phyloP scores from a whole-genome alignment of 208 protist genomes.

The Acanthamoeba culbertsoni region DNA sequence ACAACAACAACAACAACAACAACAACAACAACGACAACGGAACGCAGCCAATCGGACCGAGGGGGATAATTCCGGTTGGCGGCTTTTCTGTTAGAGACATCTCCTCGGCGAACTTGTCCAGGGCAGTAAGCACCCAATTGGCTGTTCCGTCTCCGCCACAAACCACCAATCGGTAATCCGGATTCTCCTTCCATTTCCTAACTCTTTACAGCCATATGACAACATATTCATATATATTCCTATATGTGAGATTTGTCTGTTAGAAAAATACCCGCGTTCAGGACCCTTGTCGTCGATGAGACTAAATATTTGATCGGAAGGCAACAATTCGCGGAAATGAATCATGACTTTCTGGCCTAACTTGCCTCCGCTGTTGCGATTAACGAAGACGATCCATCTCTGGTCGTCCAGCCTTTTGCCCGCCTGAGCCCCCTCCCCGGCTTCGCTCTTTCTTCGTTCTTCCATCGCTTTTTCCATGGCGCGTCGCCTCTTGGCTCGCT shows the following conservation, averaged over 20 bases:
- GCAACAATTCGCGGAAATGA: conserved; percentile 66
- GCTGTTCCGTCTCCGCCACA: conserved; percentile 86
- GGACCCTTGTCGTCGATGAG: conserved; percentile 61
- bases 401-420: neutral
- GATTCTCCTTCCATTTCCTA: neutral
- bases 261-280: neutral
- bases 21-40: too few species aligned
- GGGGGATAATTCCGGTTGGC: neutral
- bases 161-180: conserved; percentile 71
- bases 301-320: conserved; percentile 73
- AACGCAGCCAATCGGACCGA: conserved; percentile 68
- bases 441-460: neutral
- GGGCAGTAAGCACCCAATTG: conserved; percentile 80
- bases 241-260: neutral
- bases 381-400: conserved; percentile 75
- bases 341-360: conserved; percentile 68
- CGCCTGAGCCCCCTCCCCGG: too few species aligned
- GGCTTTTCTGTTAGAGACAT: neutral
- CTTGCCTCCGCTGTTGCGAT: conserved; percentile 79
- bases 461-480: neutral
- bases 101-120: conserved; percentile 59
- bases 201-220: neutral
- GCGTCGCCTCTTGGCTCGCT: neutral
- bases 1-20: too few species aligned
- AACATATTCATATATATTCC: neutral